These are phyloP conservation scores for Camelina neglecta DNA, from an alignment of 345 rosid genomes.

Conservation along the genomic window DNA sequence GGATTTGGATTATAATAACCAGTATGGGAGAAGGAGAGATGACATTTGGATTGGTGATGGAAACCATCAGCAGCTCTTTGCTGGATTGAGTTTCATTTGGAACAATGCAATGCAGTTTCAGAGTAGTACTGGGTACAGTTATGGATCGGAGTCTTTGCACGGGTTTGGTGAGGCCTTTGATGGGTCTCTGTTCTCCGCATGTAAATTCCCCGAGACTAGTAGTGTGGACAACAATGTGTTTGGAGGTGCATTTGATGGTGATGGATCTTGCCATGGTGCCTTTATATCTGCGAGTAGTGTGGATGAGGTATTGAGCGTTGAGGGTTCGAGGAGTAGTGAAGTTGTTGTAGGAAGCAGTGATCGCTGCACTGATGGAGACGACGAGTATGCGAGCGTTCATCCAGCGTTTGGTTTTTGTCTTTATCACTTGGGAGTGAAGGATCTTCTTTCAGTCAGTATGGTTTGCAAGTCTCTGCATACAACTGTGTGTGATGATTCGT, in stretches of 20 bases:
- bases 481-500: constrained; percentile 62
- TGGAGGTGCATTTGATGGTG: constrained; percentile 40
- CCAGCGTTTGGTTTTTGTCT: constrained; percentile 63
- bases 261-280: constrained; percentile 35
- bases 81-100: constrained; percentile 79
- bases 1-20: constrained; percentile 75
- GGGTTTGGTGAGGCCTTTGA: constrained; percentile 33
- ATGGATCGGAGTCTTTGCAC: constrained; percentile 4
- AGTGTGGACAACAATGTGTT: constrained; percentile 36
- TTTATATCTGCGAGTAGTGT: constrained; percentile 44
- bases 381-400: constrained; percentile 57
- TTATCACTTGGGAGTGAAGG: constrained; percentile 65
- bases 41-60: constrained; percentile 52
- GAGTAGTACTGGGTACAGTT: constrained; percentile 35
- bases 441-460: constrained; percentile 70
- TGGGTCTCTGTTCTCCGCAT: constrained; percentile 3
- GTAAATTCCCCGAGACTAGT: constrained; percentile 48
- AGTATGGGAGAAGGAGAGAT: constrained; percentile 49
- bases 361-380: constrained; percentile 41
- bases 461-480: constrained; percentile 68
- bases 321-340: constrained; percentile 38
- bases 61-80: constrained; percentile 63
- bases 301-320: constrained; percentile 45
- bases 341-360: constrained; percentile 38
- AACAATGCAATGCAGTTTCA: constrained; percentile 76